These are phyloP conservation scores for Tothia fuscella DNA, from an alignment of 2,329 filamentous ascomycete genomes.

Conservation along the genomic window DNA sequence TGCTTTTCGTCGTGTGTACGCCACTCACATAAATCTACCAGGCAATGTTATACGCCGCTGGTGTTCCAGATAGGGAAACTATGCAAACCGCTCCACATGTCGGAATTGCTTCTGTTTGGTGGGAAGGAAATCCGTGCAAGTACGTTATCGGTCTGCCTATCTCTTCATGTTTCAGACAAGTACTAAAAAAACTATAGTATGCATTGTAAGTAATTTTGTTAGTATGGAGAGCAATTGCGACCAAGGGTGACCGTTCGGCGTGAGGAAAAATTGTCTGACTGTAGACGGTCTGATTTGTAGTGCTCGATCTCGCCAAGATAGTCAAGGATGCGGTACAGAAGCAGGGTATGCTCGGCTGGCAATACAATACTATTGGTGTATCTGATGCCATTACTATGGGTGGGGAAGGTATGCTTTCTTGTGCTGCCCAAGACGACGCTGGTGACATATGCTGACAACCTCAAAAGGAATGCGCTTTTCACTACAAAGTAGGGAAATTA, in stretches of 20 bases:
- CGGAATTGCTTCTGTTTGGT: slow-evolving; percentile 86
- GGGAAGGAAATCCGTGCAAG: slow-evolving; percentile 97
- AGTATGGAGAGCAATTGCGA: background rate
- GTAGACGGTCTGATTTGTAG: slow-evolving; percentile 27
- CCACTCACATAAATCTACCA: slow-evolving; percentile 24
- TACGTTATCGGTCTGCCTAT: slow-evolving; percentile 33
- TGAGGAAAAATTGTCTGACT: slow-evolving; percentile 3
- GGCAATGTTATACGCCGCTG: slow-evolving; percentile 93
- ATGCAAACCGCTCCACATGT: slow-evolving; percentile 91
- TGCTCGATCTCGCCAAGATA: slow-evolving; percentile 76
- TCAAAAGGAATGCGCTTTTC: slow-evolving; percentile 78
- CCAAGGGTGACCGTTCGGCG: background rate
- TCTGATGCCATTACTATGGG: slow-evolving; percentile 95
- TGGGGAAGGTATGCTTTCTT: slow-evolving; percentile 52
- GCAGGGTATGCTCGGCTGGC: slow-evolving; percentile 84
- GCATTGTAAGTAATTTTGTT: slow-evolving; percentile 29
- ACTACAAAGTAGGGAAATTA: slow-evolving; percentile 79
- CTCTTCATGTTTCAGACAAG: slow-evolving; percentile 1
- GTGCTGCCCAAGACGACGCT: background rate
- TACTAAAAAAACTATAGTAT: slow-evolving; percentile 26
- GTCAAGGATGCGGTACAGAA: slow-evolving; percentile 73
- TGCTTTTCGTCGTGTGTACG: background rate
- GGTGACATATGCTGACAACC: background rate
- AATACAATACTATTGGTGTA: slow-evolving; percentile 84
- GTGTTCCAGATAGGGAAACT: slow-evolving; percentile 66